Conservation (phyloP, 495 filamentous ascomycete genomes). For the Emericellopsis terricola region DNA sequence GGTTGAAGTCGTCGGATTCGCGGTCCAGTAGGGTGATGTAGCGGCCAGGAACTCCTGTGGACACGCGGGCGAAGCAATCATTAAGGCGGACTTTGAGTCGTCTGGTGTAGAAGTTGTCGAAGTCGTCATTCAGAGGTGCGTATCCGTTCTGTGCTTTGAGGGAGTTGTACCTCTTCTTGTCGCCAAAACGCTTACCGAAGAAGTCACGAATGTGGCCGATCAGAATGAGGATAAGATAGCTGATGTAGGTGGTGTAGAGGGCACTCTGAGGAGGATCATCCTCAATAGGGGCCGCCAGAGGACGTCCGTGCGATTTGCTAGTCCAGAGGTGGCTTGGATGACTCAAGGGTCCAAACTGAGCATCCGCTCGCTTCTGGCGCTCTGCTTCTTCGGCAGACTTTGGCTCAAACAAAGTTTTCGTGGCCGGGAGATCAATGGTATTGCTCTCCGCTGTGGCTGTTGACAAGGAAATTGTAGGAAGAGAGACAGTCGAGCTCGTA, state of each 20-base stretch:
- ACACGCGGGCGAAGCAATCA: conserved; percentile 85
- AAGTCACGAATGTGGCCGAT: conserved; percentile 94
- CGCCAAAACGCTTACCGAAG: conserved; percentile 87
- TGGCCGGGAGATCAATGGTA: conserved; percentile 49
- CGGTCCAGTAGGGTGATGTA: conserved; percentile 87
- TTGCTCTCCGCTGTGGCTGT: conserved; percentile 64
- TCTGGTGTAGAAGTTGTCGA: conserved; percentile 95
- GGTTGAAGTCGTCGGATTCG: conserved; percentile 72
- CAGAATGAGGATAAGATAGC: conserved; percentile 86
- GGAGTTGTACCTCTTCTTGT: conserved; percentile 62
- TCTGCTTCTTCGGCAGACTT: conserved; percentile 73
- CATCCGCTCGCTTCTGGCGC: conserved; percentile 56
- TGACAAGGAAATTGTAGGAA: conserved; percentile 86
- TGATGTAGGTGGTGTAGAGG: conserved; percentile 90
- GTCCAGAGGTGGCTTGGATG: conserved; percentile 67
- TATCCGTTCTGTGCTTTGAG: conserved; percentile 74
- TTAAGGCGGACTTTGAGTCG: conserved; percentile 86
- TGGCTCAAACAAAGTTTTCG: conserved; percentile 83
- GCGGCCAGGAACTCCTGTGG: conserved; percentile 83
- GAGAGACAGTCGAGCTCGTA: conserved; percentile 51
- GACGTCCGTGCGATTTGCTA: conserved; percentile 62
- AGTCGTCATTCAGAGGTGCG: conserved; percentile 93
- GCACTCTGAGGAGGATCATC: conserved; percentile 97
- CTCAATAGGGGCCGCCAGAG: conserved; percentile 66
- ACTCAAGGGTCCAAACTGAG: conserved; percentile 81